Conservation (phyloP, 1,284 basidiomycete species). For the Trichosporon sp. region DNA sequence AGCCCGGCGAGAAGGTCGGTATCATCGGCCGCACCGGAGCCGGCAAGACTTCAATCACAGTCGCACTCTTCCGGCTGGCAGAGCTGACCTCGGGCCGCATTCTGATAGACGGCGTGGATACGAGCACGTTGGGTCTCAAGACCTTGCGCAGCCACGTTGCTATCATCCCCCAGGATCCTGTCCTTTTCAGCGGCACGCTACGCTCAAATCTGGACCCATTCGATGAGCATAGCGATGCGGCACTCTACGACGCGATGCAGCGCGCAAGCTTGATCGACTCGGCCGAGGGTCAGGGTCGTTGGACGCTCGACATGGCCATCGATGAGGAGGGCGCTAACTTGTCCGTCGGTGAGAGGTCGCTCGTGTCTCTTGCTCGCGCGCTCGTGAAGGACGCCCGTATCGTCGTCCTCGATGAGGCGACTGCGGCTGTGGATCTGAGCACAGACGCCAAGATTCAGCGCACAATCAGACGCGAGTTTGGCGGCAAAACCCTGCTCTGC, state of each 20-base stretch:
- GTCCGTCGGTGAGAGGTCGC: constrained; percentile 10
- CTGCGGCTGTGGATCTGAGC: constrained; percentile 63
- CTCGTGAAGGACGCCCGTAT: constrained; percentile 64
- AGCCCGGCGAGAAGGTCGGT: constrained; percentile 52
- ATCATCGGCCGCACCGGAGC: constrained; percentile 52
- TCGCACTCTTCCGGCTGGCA: constrained; percentile 51
- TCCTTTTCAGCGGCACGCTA: constrained; percentile 56
- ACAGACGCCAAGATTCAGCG: constrained; percentile 68
- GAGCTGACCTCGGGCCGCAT: constrained; percentile 49
- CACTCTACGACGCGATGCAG: constrained; percentile 73
- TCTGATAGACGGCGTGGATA: constrained; percentile 49
- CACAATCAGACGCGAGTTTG: constrained; percentile 67
- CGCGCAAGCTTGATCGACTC: constrained; percentile 62
- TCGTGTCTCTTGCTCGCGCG: constrained; percentile 62
- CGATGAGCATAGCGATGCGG: constrained; percentile 63
- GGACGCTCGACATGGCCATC: constrained; percentile 55
- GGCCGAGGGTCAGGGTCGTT: constrained; percentile 29
- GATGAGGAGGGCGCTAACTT: constrained; percentile 32
- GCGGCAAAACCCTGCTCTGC: constrained; percentile 54
- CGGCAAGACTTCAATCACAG: constrained; percentile 58
- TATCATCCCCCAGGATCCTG: constrained; percentile 81
- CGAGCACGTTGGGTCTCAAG: constrained; percentile 51
- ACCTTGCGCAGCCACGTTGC: constrained; percentile 50
- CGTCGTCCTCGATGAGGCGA: constrained; percentile 57
- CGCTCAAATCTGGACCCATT: constrained; percentile 69